Base-by-base conservation (phyloP, 163 green algal species). In the Smithsoniella earleae region DNA sequence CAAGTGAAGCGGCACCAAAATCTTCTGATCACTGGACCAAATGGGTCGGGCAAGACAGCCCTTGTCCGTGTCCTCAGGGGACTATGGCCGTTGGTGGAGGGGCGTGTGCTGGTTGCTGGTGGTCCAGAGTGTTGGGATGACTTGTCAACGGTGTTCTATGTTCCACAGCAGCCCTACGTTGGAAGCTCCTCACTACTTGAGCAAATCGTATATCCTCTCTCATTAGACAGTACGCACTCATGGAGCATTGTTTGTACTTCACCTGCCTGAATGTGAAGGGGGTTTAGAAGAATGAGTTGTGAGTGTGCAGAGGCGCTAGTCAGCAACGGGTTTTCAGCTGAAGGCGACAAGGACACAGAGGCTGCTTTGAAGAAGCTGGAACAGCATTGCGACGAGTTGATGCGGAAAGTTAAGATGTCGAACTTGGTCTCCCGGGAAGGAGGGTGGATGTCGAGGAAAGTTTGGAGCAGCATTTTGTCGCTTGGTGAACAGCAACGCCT, bases 401-500 rank as follows among this genome's bases (percentile, higher is more conserved):
- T 77, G 40, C 44, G 31, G 25, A 66, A 49, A 13, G 30, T 80
- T 27, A 52, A 65, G 8, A 10, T 73, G 18, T 13, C 4, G 63
- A 46, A 64, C 40, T 27, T 74, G 31, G 36, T 58, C 5, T 33
- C 34, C 20, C 65, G 65, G n/a, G 73, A 77, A 31, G 73, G 36
- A 28, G 52, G 52, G 25, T 64, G 49, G 49, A 27, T 25, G 25
- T 36, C 49, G 16, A 27, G 25, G 13, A 64, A 64, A 27, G 25
- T 36, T 27, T 64, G 49, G 49, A 34, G 54, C 31, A 40, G 49
- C 0, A 73, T 43, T 45, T 65, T 82, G 44, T 82, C 78, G 8
- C 46, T 84, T 18, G 78, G 87, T n/a, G 87, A 93, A 80, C 87
- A 93, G 81, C 87, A 93, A 80, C 83, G 87, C 34, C 66, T 92